Evolutionary conservation across 2,329 filamentous ascomycete genomes (phyloP).

Genomic region (Xylariaceae sp.): DNA sequence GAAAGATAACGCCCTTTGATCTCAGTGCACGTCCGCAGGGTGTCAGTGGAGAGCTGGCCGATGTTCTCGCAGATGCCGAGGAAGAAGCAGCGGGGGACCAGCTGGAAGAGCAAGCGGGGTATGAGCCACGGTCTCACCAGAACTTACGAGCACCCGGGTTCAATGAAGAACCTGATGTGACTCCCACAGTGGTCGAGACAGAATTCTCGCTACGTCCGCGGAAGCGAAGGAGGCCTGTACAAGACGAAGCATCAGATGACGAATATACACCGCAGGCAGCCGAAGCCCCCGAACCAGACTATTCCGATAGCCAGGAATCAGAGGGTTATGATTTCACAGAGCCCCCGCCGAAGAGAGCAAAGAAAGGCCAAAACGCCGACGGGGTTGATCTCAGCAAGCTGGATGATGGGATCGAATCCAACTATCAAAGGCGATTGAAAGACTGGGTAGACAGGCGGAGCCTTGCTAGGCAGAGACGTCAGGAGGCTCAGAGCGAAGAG

Average conservation of each 20-base stretch:
- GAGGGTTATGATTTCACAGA: conserved; percentile 37
- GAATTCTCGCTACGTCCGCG: conserved; percentile 56
- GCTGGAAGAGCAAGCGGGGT: conserved; percentile 37
- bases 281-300: conserved; percentile 27
- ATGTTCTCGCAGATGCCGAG: conserved; percentile 77
- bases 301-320: conserved; percentile 31
- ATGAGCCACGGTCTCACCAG: conserved; percentile 61
- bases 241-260: conserved; percentile 35
- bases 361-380: conserved; percentile 35
- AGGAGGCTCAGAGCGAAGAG: conserved; percentile 30
- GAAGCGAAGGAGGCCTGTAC: conserved; percentile 46
- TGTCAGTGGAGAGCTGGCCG: conserved; percentile 64
- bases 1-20: conserved; percentile 94
- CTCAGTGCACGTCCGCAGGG: conserved; percentile 60
- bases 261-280: conserved; percentile 39
- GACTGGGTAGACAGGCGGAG: conserved; percentile 67
- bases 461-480: conserved; percentile 46
- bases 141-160: conserved; percentile 71
- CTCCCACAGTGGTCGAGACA: conserved; percentile 34
- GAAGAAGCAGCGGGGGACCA: conserved; percentile 58
- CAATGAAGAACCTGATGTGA: conserved; percentile 42
- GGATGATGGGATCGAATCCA: conserved; percentile 82
- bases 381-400: conserved; percentile 52
- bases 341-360: conserved; percentile 37
- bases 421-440: conserved; percentile 70